phyloP scores from a whole-genome alignment of 345 rosid species.

The Pugionium cornutum region DNA sequence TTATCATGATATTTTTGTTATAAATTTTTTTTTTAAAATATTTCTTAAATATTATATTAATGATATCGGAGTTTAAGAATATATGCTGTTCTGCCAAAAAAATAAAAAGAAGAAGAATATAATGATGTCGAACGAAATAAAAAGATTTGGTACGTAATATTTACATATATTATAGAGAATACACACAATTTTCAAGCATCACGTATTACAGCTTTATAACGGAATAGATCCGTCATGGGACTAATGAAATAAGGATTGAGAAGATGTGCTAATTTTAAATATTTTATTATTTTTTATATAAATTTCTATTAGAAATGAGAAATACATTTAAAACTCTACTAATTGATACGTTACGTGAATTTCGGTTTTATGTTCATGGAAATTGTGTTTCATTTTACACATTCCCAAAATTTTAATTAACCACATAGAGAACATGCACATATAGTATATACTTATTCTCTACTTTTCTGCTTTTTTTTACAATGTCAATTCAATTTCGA shows the following conservation, averaged over 20 bases:
- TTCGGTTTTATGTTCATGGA: constrained; percentile 38
- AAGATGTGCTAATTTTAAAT: background rate
- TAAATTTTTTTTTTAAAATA: too few species aligned
- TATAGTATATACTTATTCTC: background rate
- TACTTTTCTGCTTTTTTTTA: too few species aligned
- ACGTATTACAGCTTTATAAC: constrained; percentile 43
- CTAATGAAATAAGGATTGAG: constrained; percentile 1
- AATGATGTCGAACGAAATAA: background rate
- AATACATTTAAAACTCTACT: constrained; percentile 34
- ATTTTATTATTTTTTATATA: constrained; percentile 6
- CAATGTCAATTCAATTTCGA: background rate
- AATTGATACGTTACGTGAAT: constrained; percentile 40
- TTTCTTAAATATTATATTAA: too few species aligned
- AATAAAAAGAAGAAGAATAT: too few species aligned
- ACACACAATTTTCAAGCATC: constrained; percentile 35
- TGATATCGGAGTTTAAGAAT: too few species aligned
- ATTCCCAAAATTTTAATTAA: constrained; percentile 22
- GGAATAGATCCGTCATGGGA: constrained; percentile 38
- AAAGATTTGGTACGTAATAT: constrained; percentile 33
- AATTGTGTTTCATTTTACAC: constrained; percentile 34
- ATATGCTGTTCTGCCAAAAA: too few species aligned
- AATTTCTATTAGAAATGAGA: constrained; percentile 18
- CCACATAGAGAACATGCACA: background rate
- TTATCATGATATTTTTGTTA: too few species aligned
- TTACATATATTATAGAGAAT: constrained; percentile 9